Evolutionary conservation across 2,329 filamentous ascomycete species (phyloP), one percentile per base, ranked within the genome.

Genomic region (Phyllosticta citrichinensis): DNA sequence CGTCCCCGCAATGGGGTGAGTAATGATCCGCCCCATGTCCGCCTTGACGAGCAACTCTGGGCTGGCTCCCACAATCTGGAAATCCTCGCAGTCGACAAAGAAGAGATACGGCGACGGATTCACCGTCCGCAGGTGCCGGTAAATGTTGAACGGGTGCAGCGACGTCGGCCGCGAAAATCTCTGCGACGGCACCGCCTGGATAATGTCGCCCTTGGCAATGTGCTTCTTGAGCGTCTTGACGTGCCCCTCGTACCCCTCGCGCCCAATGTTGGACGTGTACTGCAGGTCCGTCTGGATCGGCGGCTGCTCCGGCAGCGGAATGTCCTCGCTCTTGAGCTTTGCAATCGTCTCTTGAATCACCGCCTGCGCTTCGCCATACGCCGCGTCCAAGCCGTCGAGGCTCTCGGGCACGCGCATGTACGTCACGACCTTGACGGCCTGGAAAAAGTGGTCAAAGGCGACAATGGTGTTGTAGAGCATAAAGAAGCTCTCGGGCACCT

Each of bases 81-180:
- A 97, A 70, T 90, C 88, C 63, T 83, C 82, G 76, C 93, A 97
- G 73, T 94, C 86, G 64, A 99, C 84, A 76, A 92, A 99, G 80
- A 99, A 99, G 40, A 99, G 85, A 75, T 99, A 99, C 0, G 94
- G 94, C 9, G 91, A 96, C 0, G 94, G 94, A 73, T 99, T 99
- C 70, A 97, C 89, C n/a, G 91, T 96, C 64, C 94, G 89, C 47
- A 99, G 82, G 73, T 96, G 91, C 60, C 93, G 86, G 80, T 97
- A 99, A 69, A 99, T 89, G 79, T 97, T 99, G 81, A 97, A 99
- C 0, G 94, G 93, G 74, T 99, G 94, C 52, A 99, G 80, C 61
- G 84, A 86, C 2, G 94, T 99, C 14, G 92, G 92, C 27, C 93
- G 84, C 8, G 92, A 87, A 71, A 97, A 89, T 58, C 94, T 86